Conservation (phyloP, 257 asterid genomes). For the Apocynum venetum region DNA sequence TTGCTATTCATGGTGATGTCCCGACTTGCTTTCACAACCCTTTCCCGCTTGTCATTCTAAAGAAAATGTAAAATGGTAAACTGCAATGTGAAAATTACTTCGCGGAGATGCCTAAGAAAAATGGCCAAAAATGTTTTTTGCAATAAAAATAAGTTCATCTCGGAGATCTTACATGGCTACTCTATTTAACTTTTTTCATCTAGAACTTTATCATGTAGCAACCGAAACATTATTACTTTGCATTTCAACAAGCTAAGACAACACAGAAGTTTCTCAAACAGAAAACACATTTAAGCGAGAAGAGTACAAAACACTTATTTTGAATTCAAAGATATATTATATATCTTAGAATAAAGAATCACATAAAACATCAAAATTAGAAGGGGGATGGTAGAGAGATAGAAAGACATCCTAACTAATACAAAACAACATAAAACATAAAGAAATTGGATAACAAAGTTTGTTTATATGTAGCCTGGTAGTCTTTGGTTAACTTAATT, state of each 20-base stretch:
- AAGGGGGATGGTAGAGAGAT: no score
- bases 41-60: constrained; percentile 89
- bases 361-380: not conserved
- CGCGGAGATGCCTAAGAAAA: no score
- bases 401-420: no score
- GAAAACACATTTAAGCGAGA: not conserved
- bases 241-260: not conserved
- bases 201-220: not conserved
- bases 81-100: not conserved
- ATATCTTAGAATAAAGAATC: not conserved
- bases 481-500: not conserved
- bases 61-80: constrained; percentile 3
- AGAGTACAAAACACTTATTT: not conserved
- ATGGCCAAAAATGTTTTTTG: no score
- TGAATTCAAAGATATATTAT: not conserved
- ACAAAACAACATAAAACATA: no score
- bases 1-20: constrained; percentile 91
- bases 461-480: no score
- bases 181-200: not conserved
- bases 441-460: no score
- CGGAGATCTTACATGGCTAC: not conserved
- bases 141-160: not conserved
- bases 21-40: constrained; percentile 93
- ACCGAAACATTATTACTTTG: not conserved
- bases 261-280: not conserved